phyloP scores from a whole-genome alignment of 805 yeast species.

The Starmera dryadoides region DNA sequence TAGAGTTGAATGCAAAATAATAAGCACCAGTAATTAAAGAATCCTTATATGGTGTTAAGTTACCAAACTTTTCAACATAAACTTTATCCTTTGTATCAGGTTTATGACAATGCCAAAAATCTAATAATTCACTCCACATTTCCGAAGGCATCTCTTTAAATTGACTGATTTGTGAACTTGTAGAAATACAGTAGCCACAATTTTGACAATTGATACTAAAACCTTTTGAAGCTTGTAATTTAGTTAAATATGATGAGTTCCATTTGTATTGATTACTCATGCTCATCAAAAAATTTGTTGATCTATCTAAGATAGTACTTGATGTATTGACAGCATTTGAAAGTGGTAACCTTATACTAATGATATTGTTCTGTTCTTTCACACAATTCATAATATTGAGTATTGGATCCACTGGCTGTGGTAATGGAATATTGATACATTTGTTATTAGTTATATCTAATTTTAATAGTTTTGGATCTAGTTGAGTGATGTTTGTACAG shows the following conservation, averaged over 20 bases:
- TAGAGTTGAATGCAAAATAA: slow-evolving; percentile 30
- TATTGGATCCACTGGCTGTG: not conserved
- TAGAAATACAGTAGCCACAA: not conserved
- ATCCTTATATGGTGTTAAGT: slow-evolving; percentile 34
- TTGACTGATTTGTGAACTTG: not conserved
- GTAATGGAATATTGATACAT: not conserved
- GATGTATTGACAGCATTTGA: not conserved
- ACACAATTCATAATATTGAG: not conserved
- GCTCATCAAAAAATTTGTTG: not conserved
- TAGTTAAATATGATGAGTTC: not conserved
- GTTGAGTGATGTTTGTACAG: not conserved
- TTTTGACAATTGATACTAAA: not conserved
- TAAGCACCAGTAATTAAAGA: slow-evolving; percentile 48
- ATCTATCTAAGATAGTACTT: not conserved
- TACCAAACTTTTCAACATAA: slow-evolving; percentile 27
- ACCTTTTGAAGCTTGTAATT: not conserved
- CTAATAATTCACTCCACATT: slow-evolving; percentile 92
- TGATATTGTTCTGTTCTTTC: not conserved
- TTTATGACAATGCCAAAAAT: slow-evolving; percentile 95
- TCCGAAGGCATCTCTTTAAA: slow-evolving; percentile 75
- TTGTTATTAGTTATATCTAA: not conserved
- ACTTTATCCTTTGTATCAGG: slow-evolving; percentile 34
- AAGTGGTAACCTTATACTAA: not conserved
- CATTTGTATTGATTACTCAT: not conserved
- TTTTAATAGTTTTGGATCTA: not conserved